A percentile compares a stretch with the other conserved stretches of the same genome.
Evolutionary conservation across 305 asterid genomes (phyloP).

Genomic region (Fraxinus sp.): DNA sequence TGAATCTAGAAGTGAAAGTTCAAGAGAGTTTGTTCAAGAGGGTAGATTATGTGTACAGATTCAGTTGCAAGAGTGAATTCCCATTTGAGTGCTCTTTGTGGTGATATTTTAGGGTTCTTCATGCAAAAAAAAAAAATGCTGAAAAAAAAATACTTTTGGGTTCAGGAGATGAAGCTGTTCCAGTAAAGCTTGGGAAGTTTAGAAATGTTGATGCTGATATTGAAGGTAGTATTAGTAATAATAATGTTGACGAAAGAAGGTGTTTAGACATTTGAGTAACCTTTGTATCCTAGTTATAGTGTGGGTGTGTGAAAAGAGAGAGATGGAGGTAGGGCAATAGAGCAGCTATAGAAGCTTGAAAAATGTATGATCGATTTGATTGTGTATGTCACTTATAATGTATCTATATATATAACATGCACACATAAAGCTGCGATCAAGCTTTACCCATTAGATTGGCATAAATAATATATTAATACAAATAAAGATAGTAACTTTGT

Average conservation of each 20-base stretch:
- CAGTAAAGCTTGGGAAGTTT: slow-evolving; percentile 79
- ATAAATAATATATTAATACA: too few species aligned
- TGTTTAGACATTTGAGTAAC: slow-evolving; percentile 36
- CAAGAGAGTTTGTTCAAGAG: slow-evolving; percentile 32
- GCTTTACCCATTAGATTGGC: too few species aligned
- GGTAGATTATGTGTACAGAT: neutral
- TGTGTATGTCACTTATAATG: too few species aligned
- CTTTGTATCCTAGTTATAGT: too few species aligned
- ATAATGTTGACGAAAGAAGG: slow-evolving; percentile 56
- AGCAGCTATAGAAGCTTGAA: too few species aligned
- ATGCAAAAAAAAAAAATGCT: neutral
- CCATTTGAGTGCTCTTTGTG: neutral
- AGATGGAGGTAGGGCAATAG: too few species aligned
- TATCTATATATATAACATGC: too few species aligned
- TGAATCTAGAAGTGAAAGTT: slow-evolving; percentile 63
- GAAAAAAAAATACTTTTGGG: neutral
- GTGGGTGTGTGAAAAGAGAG: too few species aligned
- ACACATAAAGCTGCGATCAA: too few species aligned
- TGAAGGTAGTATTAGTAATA: slow-evolving; percentile 32
- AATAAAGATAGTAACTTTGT: too few species aligned
- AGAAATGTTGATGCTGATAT: slow-evolving; percentile 49
- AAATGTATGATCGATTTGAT: too few species aligned
- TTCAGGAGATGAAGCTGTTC: slow-evolving; percentile 50
- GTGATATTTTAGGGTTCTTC: neutral
- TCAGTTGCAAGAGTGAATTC: slow-evolving; percentile 35